phyloP scores from a whole-genome alignment of 2,329 filamentous ascomycete genomes.

The Pseudogymnoascus verrucosus region DNA sequence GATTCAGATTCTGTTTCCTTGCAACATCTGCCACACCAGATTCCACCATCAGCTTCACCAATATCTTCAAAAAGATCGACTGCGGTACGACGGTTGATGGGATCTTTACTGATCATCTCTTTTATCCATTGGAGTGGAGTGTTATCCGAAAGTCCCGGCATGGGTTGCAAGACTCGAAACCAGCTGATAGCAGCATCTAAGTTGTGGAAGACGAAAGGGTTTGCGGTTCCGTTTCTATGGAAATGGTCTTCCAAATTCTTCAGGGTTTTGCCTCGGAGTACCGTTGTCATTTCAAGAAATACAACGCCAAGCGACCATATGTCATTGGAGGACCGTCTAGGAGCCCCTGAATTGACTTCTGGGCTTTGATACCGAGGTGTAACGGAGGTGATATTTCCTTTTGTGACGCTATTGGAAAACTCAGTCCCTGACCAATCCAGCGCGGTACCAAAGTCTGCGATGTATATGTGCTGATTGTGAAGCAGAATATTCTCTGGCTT shows the following conservation, averaged over 20 bases:
- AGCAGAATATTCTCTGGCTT: slow-evolving; percentile 17
- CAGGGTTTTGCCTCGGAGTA: slow-evolving; percentile 9
- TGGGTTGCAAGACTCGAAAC: not conserved
- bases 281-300: slow-evolving; percentile 16
- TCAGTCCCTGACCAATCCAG: slow-evolving; percentile 17
- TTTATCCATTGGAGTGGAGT: slow-evolving; percentile 12
- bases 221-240: not conserved
- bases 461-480: slow-evolving; percentile 9
- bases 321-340: slow-evolving; percentile 14
- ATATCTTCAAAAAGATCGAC: slow-evolving; percentile 9
- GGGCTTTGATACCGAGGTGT: slow-evolving; percentile 14
- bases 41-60: slow-evolving; percentile 2
- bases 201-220: slow-evolving; percentile 8
- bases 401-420: slow-evolving; percentile 14
- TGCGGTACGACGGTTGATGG: slow-evolving; percentile 9
- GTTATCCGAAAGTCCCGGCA: slow-evolving; percentile 10
- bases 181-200: slow-evolving; percentile 9
- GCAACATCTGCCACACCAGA: slow-evolving; percentile 1
- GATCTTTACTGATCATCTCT: slow-evolving; percentile 12
- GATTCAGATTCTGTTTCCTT: not conserved
- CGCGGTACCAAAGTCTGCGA: slow-evolving; percentile 21
- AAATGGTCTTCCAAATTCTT: slow-evolving; percentile 10
- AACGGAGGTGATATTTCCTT: slow-evolving; percentile 7
- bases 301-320: slow-evolving; percentile 20
- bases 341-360: slow-evolving; percentile 12